Conservation (phyloP, 2,329 filamentous ascomycete species). For the Diaporthe ilicicola region DNA sequence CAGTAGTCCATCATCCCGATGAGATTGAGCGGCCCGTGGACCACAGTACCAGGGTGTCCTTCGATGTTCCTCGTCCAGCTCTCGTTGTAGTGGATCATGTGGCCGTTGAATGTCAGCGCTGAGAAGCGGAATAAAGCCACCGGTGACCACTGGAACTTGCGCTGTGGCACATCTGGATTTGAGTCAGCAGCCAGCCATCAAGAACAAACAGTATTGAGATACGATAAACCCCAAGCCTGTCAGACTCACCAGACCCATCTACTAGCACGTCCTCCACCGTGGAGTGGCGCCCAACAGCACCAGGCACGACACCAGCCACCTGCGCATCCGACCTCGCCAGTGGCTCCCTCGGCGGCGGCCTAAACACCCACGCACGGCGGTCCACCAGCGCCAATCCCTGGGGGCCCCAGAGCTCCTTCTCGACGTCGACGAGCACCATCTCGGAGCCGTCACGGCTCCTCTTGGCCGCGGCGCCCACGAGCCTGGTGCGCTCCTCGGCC, state of each 20-base stretch:
- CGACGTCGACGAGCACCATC: slow-evolving; percentile 72
- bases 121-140: slow-evolving; percentile 79
- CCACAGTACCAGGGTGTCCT: slow-evolving; percentile 74
- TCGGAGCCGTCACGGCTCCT: slow-evolving; percentile 62
- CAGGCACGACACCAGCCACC: neutral
- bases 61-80: slow-evolving; percentile 71
- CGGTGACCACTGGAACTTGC: slow-evolving; percentile 53
- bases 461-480: slow-evolving; percentile 55
- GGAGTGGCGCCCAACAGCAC: neutral
- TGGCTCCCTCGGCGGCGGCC: slow-evolving; percentile 15
- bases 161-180: slow-evolving; percentile 5
- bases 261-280: slow-evolving; percentile 19
- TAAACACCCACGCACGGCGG: slow-evolving; percentile 49
- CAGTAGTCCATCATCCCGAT: slow-evolving; percentile 77
- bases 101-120: slow-evolving; percentile 85
- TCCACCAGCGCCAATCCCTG: slow-evolving; percentile 63
- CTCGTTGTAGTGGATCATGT: slow-evolving; percentile 83
- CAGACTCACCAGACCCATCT: slow-evolving; percentile 25
- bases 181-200: neutral
- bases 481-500: slow-evolving; percentile 43
- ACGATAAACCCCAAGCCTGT: too few species aligned
- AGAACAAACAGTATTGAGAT: neutral
- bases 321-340: neutral
- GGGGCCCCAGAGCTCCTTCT: slow-evolving; percentile 65
- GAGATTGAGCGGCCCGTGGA: slow-evolving; percentile 83